Evolutionary conservation across 225 moss, liverwort and hornwort species (phyloP).

Genomic region (Climacium dendroides): DNA sequence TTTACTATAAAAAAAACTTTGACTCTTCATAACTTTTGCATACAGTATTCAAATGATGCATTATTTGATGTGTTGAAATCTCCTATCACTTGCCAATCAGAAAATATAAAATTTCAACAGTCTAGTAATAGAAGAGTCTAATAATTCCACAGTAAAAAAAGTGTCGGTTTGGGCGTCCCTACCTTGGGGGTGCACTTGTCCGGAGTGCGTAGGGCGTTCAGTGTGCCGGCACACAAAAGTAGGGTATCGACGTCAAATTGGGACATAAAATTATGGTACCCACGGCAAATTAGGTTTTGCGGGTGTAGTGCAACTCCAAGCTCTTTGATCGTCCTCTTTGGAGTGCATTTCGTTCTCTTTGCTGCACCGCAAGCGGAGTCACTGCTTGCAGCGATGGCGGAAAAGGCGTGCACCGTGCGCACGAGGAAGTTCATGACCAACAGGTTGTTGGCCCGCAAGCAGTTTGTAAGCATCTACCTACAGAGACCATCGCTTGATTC

Average conservation of each 20-base stretch:
- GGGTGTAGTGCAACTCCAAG: background rate
- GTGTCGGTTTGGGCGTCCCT: background rate
- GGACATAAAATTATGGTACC: background rate
- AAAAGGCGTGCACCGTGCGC: slow-evolving; percentile 89
- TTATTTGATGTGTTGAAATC: background rate
- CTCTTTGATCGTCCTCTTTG: background rate
- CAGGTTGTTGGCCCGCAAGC: slow-evolving; percentile 66
- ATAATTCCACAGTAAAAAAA: background rate
- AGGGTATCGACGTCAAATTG: background rate
- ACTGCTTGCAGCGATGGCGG: slow-evolving; percentile 48
- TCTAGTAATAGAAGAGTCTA: background rate
- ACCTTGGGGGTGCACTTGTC: background rate
- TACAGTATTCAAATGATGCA: background rate
- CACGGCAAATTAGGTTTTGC: background rate
- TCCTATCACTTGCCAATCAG: background rate
- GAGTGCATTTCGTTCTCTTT: background rate
- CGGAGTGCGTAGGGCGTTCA: no score
- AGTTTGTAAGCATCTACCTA: slow-evolving; percentile 40
- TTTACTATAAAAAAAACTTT: rapidly evolving
- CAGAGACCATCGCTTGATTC: background rate
- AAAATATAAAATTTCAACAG: background rate
- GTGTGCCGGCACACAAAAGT: background rate
- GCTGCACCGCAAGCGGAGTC: background rate
- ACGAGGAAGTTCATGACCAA: slow-evolving; percentile 94
- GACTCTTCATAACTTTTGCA: background rate